Conservation (phyloP, 2,329 filamentous ascomycete genomes). For the Lanzia echinophila region DNA sequence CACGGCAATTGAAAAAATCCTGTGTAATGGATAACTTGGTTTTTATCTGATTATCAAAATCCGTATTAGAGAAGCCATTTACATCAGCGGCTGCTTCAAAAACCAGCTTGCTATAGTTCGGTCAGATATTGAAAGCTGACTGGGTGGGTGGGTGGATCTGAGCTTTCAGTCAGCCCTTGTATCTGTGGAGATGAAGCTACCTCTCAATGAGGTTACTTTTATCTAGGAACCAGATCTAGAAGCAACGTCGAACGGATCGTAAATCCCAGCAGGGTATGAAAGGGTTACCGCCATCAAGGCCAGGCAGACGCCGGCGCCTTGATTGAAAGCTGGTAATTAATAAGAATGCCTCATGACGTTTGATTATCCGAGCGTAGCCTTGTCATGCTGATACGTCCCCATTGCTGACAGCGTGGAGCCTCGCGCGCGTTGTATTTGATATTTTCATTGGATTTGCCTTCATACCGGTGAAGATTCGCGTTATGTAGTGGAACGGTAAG, state of each 20-base stretch:
- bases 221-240: not conserved
- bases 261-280: too few species aligned
- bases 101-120: not conserved
- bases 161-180: not conserved
- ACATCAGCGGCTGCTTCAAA: not conserved
- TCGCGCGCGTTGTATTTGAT: not conserved
- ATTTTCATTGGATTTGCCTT: constrained; percentile 7
- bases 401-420: not conserved
- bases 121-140: not conserved
- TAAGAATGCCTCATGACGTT: not conserved
- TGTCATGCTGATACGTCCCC: constrained; percentile 5
- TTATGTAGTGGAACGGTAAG: not conserved
- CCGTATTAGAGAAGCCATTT: not conserved
- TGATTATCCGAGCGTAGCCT: not conserved
- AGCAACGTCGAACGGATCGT: not conserved
- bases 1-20: too few species aligned
- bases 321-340: constrained; percentile 4
- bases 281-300: constrained; percentile 24
- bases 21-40: too few species aligned
- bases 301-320: constrained; percentile 6
- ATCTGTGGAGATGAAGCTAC: not conserved
- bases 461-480: constrained; percentile 1
- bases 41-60: too few species aligned
- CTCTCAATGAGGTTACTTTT: not conserved
- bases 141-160: not conserved